Evolutionary conservation across 1,284 basidiomycete species (phyloP).

Genomic region (Rhodotorula sp.): DNA sequence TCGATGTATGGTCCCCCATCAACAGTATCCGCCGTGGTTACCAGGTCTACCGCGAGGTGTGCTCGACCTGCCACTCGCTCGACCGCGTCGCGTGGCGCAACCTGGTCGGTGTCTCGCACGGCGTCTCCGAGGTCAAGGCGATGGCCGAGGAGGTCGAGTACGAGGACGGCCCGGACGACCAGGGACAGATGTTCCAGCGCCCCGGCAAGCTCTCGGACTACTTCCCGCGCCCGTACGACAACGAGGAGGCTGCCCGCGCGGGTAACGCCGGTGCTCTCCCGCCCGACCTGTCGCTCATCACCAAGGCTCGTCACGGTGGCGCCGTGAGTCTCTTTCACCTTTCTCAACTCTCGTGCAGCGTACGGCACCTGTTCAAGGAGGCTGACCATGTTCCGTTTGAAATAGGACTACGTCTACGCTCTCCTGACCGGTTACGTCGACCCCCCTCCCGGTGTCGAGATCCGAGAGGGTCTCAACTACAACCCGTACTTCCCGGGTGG

Average conservation of each 20-base stretch:
- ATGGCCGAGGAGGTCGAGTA: slow-evolving; percentile 98
- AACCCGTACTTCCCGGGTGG: slow-evolving; percentile 89
- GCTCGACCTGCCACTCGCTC: slow-evolving; percentile 96
- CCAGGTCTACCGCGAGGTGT: slow-evolving; percentile 98
- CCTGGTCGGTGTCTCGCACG: slow-evolving; percentile 96
- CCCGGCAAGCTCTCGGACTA: slow-evolving; percentile 98
- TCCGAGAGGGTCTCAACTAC: slow-evolving; percentile 97
- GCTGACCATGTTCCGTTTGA: too few relatives aligned
- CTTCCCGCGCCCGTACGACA: slow-evolving; percentile 92
- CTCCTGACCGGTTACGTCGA: slow-evolving; percentile 97
- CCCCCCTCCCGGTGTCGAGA: slow-evolving; percentile 90
- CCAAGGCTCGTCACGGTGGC: slow-evolving; percentile 97
- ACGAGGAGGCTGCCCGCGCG: slow-evolving; percentile 95
- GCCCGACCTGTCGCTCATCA: slow-evolving; percentile 94
- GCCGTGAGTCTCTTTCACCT: slow-evolving; percentile 57
- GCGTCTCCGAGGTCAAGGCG: slow-evolving; percentile 81
- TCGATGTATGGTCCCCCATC: slow-evolving; percentile 11
- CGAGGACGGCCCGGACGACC: slow-evolving; percentile 89
- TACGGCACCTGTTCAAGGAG: neutral
- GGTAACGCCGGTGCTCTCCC: slow-evolving; percentile 92
- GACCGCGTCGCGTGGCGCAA: slow-evolving; percentile 99
- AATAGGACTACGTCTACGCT: slow-evolving; percentile 94
- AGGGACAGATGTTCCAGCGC: slow-evolving; percentile 97
- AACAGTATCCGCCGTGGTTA: slow-evolving; percentile 92
- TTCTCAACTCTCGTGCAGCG: neutral